A percentile compares a stretch with the other conserved stretches of the same genome.
Evolutionary conservation across 2,329 filamentous ascomycete species (phyloP).

Genomic region (Penicillium sp.): DNA sequence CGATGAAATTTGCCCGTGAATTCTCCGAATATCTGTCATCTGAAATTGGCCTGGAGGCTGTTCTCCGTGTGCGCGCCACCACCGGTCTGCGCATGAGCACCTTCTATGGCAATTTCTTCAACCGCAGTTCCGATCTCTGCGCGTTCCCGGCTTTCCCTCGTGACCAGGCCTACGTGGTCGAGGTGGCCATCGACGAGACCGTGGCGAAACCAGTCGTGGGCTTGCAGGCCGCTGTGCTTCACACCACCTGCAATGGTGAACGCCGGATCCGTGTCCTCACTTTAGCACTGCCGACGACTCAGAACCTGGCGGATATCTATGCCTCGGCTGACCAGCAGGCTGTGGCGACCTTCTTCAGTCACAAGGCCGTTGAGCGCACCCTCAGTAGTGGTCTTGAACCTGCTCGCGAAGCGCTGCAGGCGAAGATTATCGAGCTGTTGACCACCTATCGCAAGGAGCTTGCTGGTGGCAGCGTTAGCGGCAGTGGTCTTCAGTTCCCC

Average conservation of each 20-base stretch:
- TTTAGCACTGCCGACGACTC: constrained; percentile 85
- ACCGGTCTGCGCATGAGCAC: constrained; percentile 94
- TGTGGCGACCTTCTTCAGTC: constrained; percentile 89
- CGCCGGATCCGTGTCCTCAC: constrained; percentile 93
- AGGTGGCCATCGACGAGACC: constrained; percentile 95
- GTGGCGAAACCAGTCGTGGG: constrained; percentile 89
- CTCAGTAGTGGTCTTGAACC: constrained; percentile 83
- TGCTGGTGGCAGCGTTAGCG: constrained; percentile 91
- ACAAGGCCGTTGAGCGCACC: constrained; percentile 92
- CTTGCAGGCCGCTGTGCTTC: constrained; percentile 88
- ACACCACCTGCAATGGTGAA: constrained; percentile 97
- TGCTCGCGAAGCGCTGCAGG: constrained; percentile 83
- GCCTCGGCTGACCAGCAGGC: constrained; percentile 92
- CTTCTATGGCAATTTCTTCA: constrained; percentile 99
- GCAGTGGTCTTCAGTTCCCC: constrained; percentile 86
- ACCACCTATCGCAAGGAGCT: constrained; percentile 97
- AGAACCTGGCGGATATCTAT: constrained; percentile 85
- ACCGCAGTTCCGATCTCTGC: constrained; percentile 93
- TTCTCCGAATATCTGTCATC: constrained; percentile 96
- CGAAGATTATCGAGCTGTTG: constrained; percentile 86
- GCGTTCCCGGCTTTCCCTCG: constrained; percentile 97
- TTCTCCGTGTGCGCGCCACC: constrained; percentile 89
- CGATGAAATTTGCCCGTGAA: constrained; percentile 95
- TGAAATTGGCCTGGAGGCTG: constrained; percentile 93
- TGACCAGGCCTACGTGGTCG: constrained; percentile 95